phyloP scores from a whole-genome alignment of 2,329 filamentous ascomycete species.

The Chaetomium sp. region DNA sequence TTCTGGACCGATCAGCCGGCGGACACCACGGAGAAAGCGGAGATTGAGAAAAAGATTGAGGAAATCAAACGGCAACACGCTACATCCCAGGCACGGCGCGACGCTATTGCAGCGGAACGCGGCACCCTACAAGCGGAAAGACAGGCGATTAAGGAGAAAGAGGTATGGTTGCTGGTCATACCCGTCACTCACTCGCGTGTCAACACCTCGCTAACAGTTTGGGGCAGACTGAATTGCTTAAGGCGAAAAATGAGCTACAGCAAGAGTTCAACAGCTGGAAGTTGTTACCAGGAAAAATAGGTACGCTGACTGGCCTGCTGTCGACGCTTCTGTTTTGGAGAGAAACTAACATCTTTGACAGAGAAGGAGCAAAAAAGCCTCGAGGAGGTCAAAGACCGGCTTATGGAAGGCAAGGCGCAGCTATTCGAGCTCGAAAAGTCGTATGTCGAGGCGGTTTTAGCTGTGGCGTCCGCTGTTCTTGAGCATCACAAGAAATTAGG shows the following conservation, averaged over 20 bases:
- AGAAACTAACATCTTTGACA: slow-evolving; percentile 5
- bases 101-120: slow-evolving; percentile 31
- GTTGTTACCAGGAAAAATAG: slow-evolving; percentile 63
- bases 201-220: slow-evolving; percentile 9
- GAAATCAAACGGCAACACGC: slow-evolving; percentile 35
- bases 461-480: slow-evolving; percentile 50
- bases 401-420: slow-evolving; percentile 20
- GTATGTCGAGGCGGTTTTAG: slow-evolving; percentile 47
- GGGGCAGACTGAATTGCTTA: slow-evolving; percentile 42
- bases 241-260: slow-evolving; percentile 63
- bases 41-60: slow-evolving; percentile 48
- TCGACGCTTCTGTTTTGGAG: no score
- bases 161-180: slow-evolving; percentile 31
- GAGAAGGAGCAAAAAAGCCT: slow-evolving; percentile 32
- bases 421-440: slow-evolving; percentile 32
- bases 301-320: slow-evolving; percentile 37
- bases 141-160: slow-evolving; percentile 36
- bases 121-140: slow-evolving; percentile 39
- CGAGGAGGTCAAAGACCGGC: slow-evolving; percentile 27
- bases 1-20: slow-evolving; percentile 75
- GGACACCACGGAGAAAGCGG: slow-evolving; percentile 57
- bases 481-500: slow-evolving; percentile 53
- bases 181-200: background rate
- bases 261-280: slow-evolving; percentile 57
- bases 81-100: slow-evolving; percentile 30